Conservation (phyloP, 2,329 filamentous ascomycete genomes). For the Byssochlamys sp. region DNA sequence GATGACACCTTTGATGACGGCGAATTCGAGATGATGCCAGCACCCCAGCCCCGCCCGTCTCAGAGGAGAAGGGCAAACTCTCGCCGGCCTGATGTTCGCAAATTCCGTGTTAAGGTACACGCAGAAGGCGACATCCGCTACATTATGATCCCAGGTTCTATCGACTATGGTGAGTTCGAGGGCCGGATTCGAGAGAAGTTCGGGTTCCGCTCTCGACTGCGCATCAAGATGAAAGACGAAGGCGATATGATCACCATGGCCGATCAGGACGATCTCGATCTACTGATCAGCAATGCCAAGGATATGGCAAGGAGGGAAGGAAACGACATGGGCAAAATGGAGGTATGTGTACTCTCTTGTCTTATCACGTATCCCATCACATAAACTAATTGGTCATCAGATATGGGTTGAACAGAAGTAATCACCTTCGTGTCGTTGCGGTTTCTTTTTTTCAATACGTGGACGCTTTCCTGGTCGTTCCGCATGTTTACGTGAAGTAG, state of each 20-base stretch:
- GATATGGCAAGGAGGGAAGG: constrained; percentile 61
- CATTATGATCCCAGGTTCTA: constrained; percentile 67
- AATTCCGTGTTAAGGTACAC: constrained; percentile 87
- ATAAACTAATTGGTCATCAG: constrained; percentile 4
- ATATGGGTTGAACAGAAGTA: constrained; percentile 13
- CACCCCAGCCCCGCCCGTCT: constrained; percentile 29
- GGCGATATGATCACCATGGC: constrained; percentile 95
- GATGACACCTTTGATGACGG: constrained; percentile 62
- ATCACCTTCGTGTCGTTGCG: neutral
- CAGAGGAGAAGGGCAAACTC: constrained; percentile 21
- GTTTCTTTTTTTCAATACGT: neutral
- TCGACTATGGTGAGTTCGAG: constrained; percentile 68
- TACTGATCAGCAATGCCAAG: constrained; percentile 65
- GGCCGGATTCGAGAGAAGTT: constrained; percentile 81
- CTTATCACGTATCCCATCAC: neutral
- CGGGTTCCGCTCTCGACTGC: constrained; percentile 50
- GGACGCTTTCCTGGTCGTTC: neutral
- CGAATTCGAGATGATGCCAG: constrained; percentile 69
- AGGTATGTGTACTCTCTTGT: constrained; percentile 56
- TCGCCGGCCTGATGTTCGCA: constrained; percentile 54
- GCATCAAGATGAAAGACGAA: constrained; percentile 84
- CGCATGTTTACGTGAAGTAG: neutral
- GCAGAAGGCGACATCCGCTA: constrained; percentile 77
- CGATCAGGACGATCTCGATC: constrained; percentile 89
- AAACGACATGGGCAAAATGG: constrained; percentile 82